Evolutionary conservation across 352 stramenopile genomes (phyloP).

Genomic region (Pythium apleroticum): DNA sequence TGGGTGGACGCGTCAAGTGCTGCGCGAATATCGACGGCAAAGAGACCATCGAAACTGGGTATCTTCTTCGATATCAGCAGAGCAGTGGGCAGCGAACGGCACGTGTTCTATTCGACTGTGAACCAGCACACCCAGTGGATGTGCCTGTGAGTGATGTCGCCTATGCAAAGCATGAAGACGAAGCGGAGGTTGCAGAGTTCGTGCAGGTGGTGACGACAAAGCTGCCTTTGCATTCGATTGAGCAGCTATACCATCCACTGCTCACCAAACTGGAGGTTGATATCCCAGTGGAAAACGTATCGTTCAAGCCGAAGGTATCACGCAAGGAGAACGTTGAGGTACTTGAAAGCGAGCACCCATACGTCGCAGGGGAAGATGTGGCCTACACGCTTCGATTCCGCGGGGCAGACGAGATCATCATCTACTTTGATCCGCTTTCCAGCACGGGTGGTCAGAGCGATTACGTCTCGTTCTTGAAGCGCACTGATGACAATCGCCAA

Average conservation of each 20-base stretch:
- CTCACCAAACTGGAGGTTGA: slow-evolving; percentile 20
- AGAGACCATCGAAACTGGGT: slow-evolving; percentile 70
- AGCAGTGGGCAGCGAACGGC: slow-evolving; percentile 42
- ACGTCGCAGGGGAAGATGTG: slow-evolving; percentile 54
- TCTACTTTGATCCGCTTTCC: slow-evolving; percentile 81
- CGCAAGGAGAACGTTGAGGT: slow-evolving; percentile 76
- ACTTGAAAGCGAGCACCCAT: slow-evolving; percentile 77
- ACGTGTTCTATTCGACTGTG: slow-evolving; percentile 69
- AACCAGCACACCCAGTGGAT: slow-evolving; percentile 48
- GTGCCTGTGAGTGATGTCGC: slow-evolving; percentile 53
- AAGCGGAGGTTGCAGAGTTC: slow-evolving; percentile 46
- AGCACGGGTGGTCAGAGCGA: slow-evolving; percentile 71
- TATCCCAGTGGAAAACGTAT: not conserved
- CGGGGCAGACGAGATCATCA: slow-evolving; percentile 63
- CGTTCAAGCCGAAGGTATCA: slow-evolving; percentile 47
- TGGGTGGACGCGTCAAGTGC: slow-evolving; percentile 65
- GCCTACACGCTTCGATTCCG: slow-evolving; percentile 67
- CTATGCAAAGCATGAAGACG: slow-evolving; percentile 42
- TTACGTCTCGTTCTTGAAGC: slow-evolving; percentile 80
- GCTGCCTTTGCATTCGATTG: slow-evolving; percentile 4
- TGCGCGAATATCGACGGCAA: slow-evolving; percentile 76
- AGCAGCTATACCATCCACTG: not conserved
- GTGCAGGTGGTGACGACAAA: slow-evolving; percentile 35
- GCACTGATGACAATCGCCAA: slow-evolving; percentile 25
- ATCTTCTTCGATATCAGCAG: slow-evolving; percentile 51